Evolutionary conservation across 371 early-diverging fungal species (phyloP).

Genomic region (Parasitella parasitica): DNA sequence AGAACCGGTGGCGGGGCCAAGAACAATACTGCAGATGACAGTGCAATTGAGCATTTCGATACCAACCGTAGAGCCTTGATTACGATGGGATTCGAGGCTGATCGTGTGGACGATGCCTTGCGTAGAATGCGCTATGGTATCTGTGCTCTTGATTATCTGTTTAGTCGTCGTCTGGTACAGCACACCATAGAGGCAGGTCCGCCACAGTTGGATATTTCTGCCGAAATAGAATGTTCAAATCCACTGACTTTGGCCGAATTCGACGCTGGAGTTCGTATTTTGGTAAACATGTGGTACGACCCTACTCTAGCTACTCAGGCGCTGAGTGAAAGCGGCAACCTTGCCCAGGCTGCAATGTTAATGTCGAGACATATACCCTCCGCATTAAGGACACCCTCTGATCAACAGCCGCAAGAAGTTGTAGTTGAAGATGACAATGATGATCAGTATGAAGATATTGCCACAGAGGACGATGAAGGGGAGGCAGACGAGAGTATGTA

Average conservation of each 20-base stretch:
- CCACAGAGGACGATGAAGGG: slow-evolving; percentile 18
- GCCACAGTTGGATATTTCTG: background rate
- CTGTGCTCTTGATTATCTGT: slow-evolving; percentile 87
- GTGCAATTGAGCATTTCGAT: background rate
- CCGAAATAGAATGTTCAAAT: background rate
- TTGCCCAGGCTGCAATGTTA: slow-evolving; percentile 76
- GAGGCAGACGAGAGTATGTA: slow-evolving; percentile 8
- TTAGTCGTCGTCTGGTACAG: slow-evolving; percentile 59
- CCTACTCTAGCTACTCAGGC: slow-evolving; percentile 68
- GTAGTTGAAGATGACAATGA: slow-evolving; percentile 12
- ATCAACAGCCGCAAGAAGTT: background rate
- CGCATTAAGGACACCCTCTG: background rate
- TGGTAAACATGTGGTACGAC: slow-evolving; percentile 84
- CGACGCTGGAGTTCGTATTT: slow-evolving; percentile 58
- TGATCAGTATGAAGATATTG: slow-evolving; percentile 23
- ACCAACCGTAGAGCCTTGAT: slow-evolving; percentile 50
- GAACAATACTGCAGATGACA: background rate
- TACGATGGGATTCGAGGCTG: slow-evolving; percentile 83
- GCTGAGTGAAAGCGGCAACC: slow-evolving; percentile 64
- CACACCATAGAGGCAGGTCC: slow-evolving; percentile 1
- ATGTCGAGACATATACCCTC: slow-evolving; percentile 63
- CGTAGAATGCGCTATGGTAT: slow-evolving; percentile 72
- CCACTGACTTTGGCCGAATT: slow-evolving; percentile 31
- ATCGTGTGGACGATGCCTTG: slow-evolving; percentile 77
- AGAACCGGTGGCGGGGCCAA: background rate